phyloP scores from a whole-genome alignment of 2,329 filamentous ascomycete genomes.

The Mycocentrospora acerina region DNA sequence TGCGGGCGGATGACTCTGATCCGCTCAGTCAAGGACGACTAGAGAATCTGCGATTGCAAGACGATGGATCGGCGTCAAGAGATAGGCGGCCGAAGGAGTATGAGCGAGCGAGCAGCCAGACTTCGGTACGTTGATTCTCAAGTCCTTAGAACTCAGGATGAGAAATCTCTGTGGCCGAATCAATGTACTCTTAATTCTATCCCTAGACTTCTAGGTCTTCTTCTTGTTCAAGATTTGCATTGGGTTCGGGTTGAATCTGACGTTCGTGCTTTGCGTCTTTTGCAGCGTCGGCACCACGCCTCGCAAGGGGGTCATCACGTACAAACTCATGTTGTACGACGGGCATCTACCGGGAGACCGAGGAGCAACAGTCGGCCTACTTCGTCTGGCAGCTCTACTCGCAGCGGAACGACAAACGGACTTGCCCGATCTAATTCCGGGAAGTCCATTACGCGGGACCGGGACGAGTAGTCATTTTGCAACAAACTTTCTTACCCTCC shows the following conservation, averaged over 20 bases:
- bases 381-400: conserved; percentile 40
- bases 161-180: conserved; percentile 43
- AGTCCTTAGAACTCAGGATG: conserved; percentile 43
- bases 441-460: conserved; percentile 29
- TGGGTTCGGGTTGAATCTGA: conserved; percentile 42
- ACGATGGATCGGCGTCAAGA: conserved; percentile 56
- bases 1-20: conserved; percentile 71
- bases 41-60: conserved; percentile 87
- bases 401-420: conserved; percentile 25
- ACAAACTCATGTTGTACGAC: conserved; percentile 29
- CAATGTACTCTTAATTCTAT: conserved; percentile 46
- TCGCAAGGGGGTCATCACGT: conserved; percentile 38
- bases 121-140: conserved; percentile 48
- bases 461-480: conserved; percentile 6
- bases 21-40: conserved; percentile 77
- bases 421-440: conserved; percentile 36
- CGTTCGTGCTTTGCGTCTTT: conserved; percentile 39
- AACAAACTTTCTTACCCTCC: background rate
- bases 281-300: conserved; percentile 43
- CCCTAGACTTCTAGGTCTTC: conserved; percentile 39
- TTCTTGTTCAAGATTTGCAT: conserved; percentile 37
- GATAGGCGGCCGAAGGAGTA: conserved; percentile 44
- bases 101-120: conserved; percentile 43
- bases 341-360: conserved; percentile 37
- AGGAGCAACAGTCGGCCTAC: conserved; percentile 44